A percentile compares a stretch with the other conserved stretches of the same genome.
Conservation (phyloP, 2,329 filamentous ascomycete genomes). For the Trichoderma koningii region DNA sequence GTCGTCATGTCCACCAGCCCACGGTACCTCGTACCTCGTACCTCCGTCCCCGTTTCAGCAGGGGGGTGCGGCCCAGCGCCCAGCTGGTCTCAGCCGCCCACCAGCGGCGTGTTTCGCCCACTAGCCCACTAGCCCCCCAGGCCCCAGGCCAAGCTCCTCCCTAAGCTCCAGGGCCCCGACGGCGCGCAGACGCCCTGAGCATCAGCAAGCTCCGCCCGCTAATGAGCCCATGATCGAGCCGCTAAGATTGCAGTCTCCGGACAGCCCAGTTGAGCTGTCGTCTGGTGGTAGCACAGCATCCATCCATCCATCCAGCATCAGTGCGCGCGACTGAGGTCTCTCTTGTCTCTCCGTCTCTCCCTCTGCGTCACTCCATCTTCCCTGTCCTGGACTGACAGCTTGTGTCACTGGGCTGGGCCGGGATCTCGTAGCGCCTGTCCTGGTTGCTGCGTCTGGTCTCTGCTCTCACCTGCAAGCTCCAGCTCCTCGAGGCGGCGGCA, state of each 20-base stretch:
- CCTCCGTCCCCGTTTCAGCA: constrained; percentile 20
- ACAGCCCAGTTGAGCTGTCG: not conserved
- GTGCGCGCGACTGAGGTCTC: constrained; percentile 3
- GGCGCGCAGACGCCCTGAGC: not conserved
- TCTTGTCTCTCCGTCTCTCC: not conserved
- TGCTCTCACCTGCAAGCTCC: not conserved
- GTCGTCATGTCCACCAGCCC: not conserved
- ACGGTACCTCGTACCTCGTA: not conserved
- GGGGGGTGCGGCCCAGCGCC: not conserved
- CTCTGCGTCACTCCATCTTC: not conserved
- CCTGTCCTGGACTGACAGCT: too few relatives aligned
- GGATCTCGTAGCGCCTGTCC: not conserved
- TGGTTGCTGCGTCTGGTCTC: not conserved
- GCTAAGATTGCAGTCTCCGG: constrained; percentile 16
- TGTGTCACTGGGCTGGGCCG: constrained; percentile 12
- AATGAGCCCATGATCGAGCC: constrained; percentile 24
- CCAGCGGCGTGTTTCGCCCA: constrained; percentile 24
- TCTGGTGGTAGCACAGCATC: not conserved
- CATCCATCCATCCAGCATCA: not conserved
- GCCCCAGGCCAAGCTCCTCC: not conserved
- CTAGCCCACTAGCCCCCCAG: not conserved
- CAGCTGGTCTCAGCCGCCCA: constrained; percentile 25
- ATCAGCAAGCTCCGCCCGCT: constrained; percentile 22
- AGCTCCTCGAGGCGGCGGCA: not conserved
- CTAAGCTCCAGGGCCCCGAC: constrained; percentile 18